phyloP scores from a whole-genome alignment of 148 eudicot species.

The Rhododendron molle region DNA sequence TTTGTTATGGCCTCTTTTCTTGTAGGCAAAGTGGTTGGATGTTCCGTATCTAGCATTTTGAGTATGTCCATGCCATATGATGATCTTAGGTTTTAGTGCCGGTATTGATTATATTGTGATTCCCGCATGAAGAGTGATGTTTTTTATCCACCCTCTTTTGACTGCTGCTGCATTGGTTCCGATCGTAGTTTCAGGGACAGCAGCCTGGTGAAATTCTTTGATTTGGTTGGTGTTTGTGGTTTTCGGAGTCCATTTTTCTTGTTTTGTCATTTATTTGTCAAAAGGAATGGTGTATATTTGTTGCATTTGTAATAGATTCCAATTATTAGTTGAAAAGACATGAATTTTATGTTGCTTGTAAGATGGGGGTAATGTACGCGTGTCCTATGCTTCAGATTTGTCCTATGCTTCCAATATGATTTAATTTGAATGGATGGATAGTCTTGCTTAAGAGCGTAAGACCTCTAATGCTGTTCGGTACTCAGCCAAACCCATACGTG shows the following conservation, averaged over 20 bases:
- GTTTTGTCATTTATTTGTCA: conserved; percentile 4
- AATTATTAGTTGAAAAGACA: conserved; percentile 8
- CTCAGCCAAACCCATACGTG: background rate
- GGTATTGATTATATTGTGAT: conserved; percentile 16
- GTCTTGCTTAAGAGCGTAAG: background rate
- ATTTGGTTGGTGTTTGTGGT: conserved; percentile 32
- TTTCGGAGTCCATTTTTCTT: conserved; percentile 16
- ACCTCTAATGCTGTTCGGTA: background rate
- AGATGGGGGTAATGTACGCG: background rate
- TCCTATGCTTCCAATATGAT: background rate
- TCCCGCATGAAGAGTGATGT: conserved; percentile 23
- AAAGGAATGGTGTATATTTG: conserved; percentile 32
- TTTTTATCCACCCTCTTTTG: background rate
- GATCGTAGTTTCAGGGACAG: conserved; percentile 7
- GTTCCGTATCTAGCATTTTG: background rate
- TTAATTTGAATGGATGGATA: background rate
- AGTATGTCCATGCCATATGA: background rate
- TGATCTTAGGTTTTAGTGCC: conserved; percentile 8
- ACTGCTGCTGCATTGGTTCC: conserved; percentile 8
- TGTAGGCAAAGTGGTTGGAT: conserved; percentile 8
- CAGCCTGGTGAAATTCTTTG: conserved; percentile 45
- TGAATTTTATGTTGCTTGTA: background rate
- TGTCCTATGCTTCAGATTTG: background rate
- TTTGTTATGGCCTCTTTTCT: conserved; percentile 1
- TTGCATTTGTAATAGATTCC: conserved; percentile 9